Percentiles rank a stretch among this genome's conserved stretches.
Evolutionary conservation across 768 basidiomycete species (phyloP).

Genomic region (Phanerodontia chrysosporium): DNA sequence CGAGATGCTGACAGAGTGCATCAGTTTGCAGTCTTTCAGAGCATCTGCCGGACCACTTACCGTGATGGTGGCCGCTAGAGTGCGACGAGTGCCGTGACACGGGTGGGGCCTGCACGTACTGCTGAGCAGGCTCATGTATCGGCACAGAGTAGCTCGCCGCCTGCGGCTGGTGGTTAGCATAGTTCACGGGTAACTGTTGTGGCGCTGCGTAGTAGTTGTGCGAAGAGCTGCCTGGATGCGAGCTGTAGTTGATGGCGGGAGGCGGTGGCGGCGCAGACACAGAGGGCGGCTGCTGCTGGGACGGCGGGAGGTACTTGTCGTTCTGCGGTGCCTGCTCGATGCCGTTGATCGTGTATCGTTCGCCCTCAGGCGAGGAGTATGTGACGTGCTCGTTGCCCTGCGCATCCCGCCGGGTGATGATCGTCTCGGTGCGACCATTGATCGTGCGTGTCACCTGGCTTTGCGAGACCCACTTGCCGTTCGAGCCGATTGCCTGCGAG

Average conservation of each 20-base stretch:
- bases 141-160: not conserved
- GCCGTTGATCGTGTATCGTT: conserved; percentile 66
- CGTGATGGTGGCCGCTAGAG: not conserved
- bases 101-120: not conserved
- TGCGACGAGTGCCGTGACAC: not conserved
- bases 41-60: not conserved
- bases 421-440: conserved; percentile 65
- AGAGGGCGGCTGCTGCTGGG: not conserved
- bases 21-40: no score
- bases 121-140: not conserved
- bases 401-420: conserved; percentile 47
- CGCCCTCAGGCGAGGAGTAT: conserved; percentile 62
- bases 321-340: conserved; percentile 34
- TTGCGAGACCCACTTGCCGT: conserved; percentile 47
- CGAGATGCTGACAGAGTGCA: no score
- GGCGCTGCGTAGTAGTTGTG: not conserved
- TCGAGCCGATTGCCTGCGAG: conserved; percentile 25
- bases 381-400: conserved; percentile 77
- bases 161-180: not conserved
- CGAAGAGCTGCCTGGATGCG: not conserved
- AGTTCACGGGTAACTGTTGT: not conserved
- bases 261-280: not conserved
- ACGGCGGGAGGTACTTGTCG: not conserved
- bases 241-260: not conserved
- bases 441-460: conserved; percentile 52